These are phyloP conservation scores for Candida maltosa DNA, from an alignment of 805 yeast species.

Conservation along the genomic window DNA sequence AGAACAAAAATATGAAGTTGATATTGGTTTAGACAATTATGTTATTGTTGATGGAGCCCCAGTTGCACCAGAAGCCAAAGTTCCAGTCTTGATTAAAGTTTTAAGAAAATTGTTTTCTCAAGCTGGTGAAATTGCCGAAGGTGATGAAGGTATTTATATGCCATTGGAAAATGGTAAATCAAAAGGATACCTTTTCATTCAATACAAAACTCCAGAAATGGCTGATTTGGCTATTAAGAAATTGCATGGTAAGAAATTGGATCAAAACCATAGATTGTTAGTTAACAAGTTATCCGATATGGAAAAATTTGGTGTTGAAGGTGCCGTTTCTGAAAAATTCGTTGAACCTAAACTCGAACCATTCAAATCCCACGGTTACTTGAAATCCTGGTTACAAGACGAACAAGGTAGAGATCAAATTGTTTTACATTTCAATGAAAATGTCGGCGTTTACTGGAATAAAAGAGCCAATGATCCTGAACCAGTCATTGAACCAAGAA, in stretches of 20 bases:
- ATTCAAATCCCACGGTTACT: slow-evolving; percentile 72
- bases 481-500: slow-evolving; percentile 72
- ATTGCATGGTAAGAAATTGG: slow-evolving; percentile 86
- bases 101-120: slow-evolving; percentile 73
- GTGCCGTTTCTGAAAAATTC: slow-evolving; percentile 58
- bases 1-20: slow-evolving; percentile 70
- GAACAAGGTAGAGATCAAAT: slow-evolving; percentile 87
- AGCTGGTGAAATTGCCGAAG: slow-evolving; percentile 67
- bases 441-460: slow-evolving; percentile 86
- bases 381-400: slow-evolving; percentile 90
- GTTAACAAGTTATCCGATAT: slow-evolving; percentile 82
- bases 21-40: slow-evolving; percentile 65
- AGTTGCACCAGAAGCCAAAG: slow-evolving; percentile 86
- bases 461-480: slow-evolving; percentile 71
- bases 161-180: slow-evolving; percentile 79
- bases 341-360: slow-evolving; percentile 71
- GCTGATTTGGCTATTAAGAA: slow-evolving; percentile 79
- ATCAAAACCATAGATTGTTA: slow-evolving; percentile 84
- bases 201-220: slow-evolving; percentile 61
- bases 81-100: slow-evolving; percentile 79
- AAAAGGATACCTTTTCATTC: slow-evolving; percentile 83
- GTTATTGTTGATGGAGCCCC: slow-evolving; percentile 95
- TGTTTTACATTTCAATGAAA: slow-evolving; percentile 72
- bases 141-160: slow-evolving; percentile 68
- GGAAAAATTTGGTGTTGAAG: slow-evolving; percentile 70